phyloP scores from a whole-genome alignment of 1,284 basidiomycete species.

The Cryptococcus maquisensis region DNA sequence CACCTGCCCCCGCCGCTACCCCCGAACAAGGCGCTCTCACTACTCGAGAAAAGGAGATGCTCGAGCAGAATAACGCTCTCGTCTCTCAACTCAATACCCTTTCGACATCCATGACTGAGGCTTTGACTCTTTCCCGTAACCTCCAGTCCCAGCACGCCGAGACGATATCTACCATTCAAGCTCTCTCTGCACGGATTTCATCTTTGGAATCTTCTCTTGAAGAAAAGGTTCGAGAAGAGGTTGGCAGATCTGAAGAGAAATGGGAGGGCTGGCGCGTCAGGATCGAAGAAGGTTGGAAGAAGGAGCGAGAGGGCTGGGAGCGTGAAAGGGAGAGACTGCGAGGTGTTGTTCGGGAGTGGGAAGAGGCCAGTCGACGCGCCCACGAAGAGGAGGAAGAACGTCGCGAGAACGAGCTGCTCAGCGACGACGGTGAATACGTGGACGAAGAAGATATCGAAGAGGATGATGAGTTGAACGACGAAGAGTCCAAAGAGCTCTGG shows the following conservation, averaged over 20 bases:
- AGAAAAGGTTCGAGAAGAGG: slow-evolving; percentile 52
- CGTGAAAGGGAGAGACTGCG: slow-evolving; percentile 71
- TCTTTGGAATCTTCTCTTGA: slow-evolving; percentile 51
- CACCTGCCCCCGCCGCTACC: background rate
- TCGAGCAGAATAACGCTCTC: slow-evolving; percentile 59
- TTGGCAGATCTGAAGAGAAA: slow-evolving; percentile 60
- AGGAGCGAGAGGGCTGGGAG: slow-evolving; percentile 74
- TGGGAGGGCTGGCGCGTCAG: slow-evolving; percentile 60
- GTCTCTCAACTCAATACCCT: slow-evolving; percentile 66
- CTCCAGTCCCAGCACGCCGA: slow-evolving; percentile 74
- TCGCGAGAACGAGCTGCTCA: slow-evolving; percentile 7
- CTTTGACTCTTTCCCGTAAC: slow-evolving; percentile 66
- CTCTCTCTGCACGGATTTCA: slow-evolving; percentile 60
- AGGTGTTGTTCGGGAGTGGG: slow-evolving; percentile 77
- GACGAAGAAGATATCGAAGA: slow-evolving; percentile 39
- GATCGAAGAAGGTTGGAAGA: slow-evolving; percentile 70
- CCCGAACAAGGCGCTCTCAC: background rate
- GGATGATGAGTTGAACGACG: slow-evolving; percentile 23
- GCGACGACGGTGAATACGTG: slow-evolving; percentile 29
- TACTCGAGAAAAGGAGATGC: slow-evolving; percentile 8
- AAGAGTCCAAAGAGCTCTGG: slow-evolving; percentile 2
- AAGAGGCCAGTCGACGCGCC: slow-evolving; percentile 54
- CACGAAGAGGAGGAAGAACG: slow-evolving; percentile 43
- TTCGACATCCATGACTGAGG: slow-evolving; percentile 69
- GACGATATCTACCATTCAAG: slow-evolving; percentile 72